Percentiles rank a stretch among this genome's conserved stretches.
Conservation (phyloP, 352 stramenopile species). For the Phytophthora sojae region DNA sequence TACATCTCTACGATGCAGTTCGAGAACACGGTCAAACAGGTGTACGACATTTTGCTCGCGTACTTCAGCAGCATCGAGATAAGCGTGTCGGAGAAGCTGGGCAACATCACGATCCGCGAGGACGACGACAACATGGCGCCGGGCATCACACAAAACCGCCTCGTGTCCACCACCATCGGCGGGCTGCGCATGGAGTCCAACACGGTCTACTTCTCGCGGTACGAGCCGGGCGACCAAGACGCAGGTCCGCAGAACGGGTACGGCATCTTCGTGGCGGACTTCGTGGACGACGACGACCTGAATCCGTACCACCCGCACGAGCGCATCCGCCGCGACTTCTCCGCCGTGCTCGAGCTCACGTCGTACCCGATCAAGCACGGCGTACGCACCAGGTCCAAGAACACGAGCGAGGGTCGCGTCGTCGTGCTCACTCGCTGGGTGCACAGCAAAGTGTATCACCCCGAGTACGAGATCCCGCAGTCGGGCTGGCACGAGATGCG, state of each 20-base stretch:
- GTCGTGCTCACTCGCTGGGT: conserved; percentile 50
- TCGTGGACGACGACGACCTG: conserved; percentile 54
- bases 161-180: conserved; percentile 42
- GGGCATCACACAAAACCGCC: conserved; percentile 48
- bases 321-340: conserved; percentile 54
- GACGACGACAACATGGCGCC: conserved; percentile 46
- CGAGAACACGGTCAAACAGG: conserved; percentile 48
- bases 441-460: conserved; percentile 43
- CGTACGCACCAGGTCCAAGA: conserved; percentile 31
- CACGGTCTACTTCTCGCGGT: conserved; percentile 45
- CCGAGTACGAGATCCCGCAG: conserved; percentile 40
- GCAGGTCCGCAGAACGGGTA: conserved; percentile 31
- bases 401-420: conserved; percentile 32
- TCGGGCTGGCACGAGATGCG: conserved; percentile 43
- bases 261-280: conserved; percentile 55
- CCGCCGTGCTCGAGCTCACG: conserved; percentile 33
- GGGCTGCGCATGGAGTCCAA: conserved; percentile 56
- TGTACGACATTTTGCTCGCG: conserved; percentile 54
- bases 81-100: conserved; percentile 56
- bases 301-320: conserved; percentile 52
- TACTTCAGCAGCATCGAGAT: conserved; percentile 59
- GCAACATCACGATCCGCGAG: conserved; percentile 57
- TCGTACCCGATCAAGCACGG: conserved; percentile 38
- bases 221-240: conserved; percentile 24
- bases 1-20: conserved; percentile 44